Conservation (phyloP, 139 green algal genomes). For the Closterium sp. region DNA sequence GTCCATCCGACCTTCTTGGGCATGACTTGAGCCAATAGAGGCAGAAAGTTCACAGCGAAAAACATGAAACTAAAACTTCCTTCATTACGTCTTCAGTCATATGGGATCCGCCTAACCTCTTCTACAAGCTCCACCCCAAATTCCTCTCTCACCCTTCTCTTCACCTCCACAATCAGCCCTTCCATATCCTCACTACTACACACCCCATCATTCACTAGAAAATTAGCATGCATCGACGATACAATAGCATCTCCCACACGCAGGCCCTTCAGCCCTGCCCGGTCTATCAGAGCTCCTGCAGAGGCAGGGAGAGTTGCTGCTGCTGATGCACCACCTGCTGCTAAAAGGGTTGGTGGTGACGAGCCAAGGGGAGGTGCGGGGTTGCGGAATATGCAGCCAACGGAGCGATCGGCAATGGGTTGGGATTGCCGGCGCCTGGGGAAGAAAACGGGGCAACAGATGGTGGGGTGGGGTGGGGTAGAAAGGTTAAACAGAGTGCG, state of each 20-base stretch:
- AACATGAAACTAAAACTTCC: not conserved
- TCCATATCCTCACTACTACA: constrained; percentile 43
- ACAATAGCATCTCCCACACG: constrained; percentile 51
- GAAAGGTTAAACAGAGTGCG: no score
- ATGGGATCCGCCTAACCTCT: not conserved
- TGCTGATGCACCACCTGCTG: not conserved
- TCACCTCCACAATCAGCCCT: constrained; percentile 50
- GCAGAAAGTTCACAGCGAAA: no score
- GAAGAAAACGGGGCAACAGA: not conserved
- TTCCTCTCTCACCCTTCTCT: constrained; percentile 11
- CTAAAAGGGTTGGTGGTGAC: not conserved
- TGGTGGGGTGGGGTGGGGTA: no score
- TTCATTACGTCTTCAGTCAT: not conserved
- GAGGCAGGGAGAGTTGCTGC: not conserved
- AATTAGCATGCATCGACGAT: constrained; percentile 59
- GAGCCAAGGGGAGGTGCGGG: not conserved
- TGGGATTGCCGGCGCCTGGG: not conserved
- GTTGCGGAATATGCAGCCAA: not conserved
- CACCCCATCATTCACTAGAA: constrained; percentile 49
- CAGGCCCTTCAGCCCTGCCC: constrained; percentile 51
- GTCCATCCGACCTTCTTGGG: no score
- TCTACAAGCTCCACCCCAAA: not conserved
- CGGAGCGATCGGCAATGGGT: not conserved
- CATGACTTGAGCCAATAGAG: no score
- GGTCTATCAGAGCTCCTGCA: constrained; percentile 56